Evolutionary conservation across 768 basidiomycete species (phyloP).

Genomic region (Auriscalpium orientale): DNA sequence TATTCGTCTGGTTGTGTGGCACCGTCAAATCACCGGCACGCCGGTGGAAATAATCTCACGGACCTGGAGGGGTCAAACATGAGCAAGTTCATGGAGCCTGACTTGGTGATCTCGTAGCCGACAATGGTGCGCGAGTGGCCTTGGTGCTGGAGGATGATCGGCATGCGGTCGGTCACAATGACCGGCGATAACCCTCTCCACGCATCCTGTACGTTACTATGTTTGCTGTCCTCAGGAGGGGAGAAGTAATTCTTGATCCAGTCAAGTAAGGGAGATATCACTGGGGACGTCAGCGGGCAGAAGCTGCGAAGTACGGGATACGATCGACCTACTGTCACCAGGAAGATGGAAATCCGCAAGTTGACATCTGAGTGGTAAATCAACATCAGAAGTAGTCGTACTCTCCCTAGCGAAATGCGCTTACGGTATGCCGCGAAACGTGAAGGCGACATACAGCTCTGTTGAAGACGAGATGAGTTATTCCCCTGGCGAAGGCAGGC

Average conservation of each 20-base stretch:
- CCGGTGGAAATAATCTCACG: constrained; percentile 11
- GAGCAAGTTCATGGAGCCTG: constrained; percentile 55
- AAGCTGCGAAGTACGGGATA: not conserved
- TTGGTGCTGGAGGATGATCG: constrained; percentile 72
- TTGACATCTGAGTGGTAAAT: constrained; percentile 34
- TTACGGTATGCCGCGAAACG: constrained; percentile 76
- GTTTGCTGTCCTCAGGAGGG: constrained; percentile 19
- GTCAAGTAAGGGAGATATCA: constrained; percentile 43
- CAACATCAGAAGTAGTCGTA: not conserved
- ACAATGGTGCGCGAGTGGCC: constrained; percentile 87
- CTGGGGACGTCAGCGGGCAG: constrained; percentile 17
- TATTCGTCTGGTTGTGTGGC: not conserved
- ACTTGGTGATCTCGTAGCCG: constrained; percentile 66
- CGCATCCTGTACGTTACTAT: constrained; percentile 39
- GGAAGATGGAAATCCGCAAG: constrained; percentile 60
- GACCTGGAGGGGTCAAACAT: constrained; percentile 74
- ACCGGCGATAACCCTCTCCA: constrained; percentile 47
- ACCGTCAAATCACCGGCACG: not conserved
- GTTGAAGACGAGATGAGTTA: constrained; percentile 2
- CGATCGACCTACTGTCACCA: constrained; percentile 33
- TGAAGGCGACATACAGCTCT: constrained; percentile 79
- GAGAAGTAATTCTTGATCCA: constrained; percentile 79
- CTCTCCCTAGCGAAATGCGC: constrained; percentile 18
- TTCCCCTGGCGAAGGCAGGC: not conserved
- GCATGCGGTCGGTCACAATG: constrained; percentile 56